phyloP scores from a whole-genome alignment of 495 filamentous ascomycete genomes.

The Penicillium bialowiezense region DNA sequence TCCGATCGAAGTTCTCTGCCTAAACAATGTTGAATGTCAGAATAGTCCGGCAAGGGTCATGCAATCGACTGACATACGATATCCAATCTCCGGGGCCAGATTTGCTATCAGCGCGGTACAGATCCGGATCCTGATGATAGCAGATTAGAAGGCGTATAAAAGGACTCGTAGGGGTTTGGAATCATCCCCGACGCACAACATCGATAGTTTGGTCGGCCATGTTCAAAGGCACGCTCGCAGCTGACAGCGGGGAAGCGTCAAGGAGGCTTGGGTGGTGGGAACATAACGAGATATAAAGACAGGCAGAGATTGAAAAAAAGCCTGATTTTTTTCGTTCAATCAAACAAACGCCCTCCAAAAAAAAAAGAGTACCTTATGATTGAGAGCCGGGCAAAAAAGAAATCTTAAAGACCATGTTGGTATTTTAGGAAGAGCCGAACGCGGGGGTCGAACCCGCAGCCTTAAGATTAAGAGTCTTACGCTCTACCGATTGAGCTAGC shows the following conservation, averaged over 20 bases:
- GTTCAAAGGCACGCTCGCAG: neutral
- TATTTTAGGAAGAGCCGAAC: slow-evolving; percentile 45
- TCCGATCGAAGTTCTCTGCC: neutral
- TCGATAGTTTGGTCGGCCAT: neutral
- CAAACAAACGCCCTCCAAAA: too few relatives aligned
- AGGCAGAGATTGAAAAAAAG: too few relatives aligned
- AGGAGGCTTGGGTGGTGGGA: neutral
- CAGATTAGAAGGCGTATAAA: neutral
- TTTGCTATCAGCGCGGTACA: neutral
- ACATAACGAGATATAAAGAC: neutral
- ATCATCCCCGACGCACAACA: neutral
- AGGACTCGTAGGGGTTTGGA: neutral
- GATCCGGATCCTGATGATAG: neutral
- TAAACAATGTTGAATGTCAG: neutral
- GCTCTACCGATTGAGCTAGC: slow-evolving; percentile 62
- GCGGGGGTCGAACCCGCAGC: slow-evolving; percentile 57
- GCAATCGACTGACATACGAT: neutral
- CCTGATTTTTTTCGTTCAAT: too few relatives aligned
- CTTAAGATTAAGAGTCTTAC: slow-evolving; percentile 62
- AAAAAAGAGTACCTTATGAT: too few relatives aligned
- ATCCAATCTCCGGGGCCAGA: neutral
- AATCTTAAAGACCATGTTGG: slow-evolving; percentile 6
- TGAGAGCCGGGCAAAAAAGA: slow-evolving; percentile 23
- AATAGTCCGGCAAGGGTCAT: neutral
- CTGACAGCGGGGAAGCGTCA: neutral